phyloP scores from a whole-genome alignment of 805 yeast genomes.

The Saccharomycodes ludwigii region DNA sequence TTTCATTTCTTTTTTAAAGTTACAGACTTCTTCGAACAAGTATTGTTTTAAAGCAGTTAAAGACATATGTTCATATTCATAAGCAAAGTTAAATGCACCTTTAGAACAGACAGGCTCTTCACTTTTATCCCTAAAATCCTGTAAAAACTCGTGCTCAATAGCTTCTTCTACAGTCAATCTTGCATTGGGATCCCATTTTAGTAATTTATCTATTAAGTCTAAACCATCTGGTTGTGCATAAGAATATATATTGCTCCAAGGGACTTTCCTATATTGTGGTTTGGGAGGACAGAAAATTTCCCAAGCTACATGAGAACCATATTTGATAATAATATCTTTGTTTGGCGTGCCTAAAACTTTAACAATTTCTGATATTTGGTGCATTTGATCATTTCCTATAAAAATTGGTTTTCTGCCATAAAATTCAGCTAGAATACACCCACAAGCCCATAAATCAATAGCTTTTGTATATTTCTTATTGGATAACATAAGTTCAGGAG shows the following conservation, averaged over 20 bases:
- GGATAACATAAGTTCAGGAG: conserved; percentile 75
- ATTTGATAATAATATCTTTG: conserved; percentile 29
- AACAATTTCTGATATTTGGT: conserved; percentile 59
- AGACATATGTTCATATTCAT: conserved; percentile 35
- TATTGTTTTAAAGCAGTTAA: conserved; percentile 35
- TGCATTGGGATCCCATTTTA: conserved; percentile 51
- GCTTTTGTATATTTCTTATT: conserved; percentile 46
- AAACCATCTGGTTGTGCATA: conserved; percentile 41
- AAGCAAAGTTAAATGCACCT: conserved; percentile 49
- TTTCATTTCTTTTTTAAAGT: conserved; percentile 32
- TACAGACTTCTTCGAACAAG: conserved; percentile 40
- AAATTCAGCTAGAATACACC: conserved; percentile 80
- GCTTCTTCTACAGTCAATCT: conserved; percentile 47
- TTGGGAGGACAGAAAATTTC: conserved; percentile 33
- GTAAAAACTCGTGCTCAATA: conserved; percentile 44
- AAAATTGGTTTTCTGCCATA: conserved; percentile 73
- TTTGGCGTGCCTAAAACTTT: conserved; percentile 65
- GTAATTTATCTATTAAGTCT: conserved; percentile 38
- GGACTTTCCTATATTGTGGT: conserved; percentile 28
- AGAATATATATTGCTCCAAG: conserved; percentile 50
- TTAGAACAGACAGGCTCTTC: conserved; percentile 43
- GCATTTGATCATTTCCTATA: conserved; percentile 58
- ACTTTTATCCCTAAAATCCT: conserved; percentile 35
- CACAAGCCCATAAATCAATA: conserved; percentile 89
- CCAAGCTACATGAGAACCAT: conserved; percentile 35